Evolutionary conservation across 768 basidiomycete genomes (phyloP).

Genomic region (Mrakia blollopis): DNA sequence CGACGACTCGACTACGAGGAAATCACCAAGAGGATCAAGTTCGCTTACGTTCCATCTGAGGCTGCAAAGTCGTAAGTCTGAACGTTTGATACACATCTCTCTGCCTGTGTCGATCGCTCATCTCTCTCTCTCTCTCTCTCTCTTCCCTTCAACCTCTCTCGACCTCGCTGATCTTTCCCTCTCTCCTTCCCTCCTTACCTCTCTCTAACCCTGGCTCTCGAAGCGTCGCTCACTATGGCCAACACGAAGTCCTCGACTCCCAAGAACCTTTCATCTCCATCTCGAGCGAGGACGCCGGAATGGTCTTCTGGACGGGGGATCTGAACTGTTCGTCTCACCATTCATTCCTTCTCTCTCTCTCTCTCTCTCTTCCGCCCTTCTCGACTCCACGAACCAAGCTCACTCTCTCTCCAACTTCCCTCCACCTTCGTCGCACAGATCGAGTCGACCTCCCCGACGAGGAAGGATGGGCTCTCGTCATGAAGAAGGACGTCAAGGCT

Average conservation of each 20-base stretch:
- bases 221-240: constrained; percentile 10
- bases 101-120: background rate
- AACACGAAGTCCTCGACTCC: background rate
- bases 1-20: constrained; percentile 15
- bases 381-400: background rate
- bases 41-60: constrained; percentile 10
- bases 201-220: too few species aligned
- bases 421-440: background rate
- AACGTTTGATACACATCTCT: too few species aligned
- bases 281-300: background rate
- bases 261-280: constrained; percentile 13
- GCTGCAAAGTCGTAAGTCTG: background rate
- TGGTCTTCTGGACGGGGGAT: constrained; percentile 23
- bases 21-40: constrained; percentile 12
- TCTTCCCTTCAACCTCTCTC: background rate
- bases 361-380: background rate
- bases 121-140: background rate
- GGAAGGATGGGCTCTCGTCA: constrained; percentile 16
- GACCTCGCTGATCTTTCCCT: background rate
- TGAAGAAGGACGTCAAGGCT: background rate
- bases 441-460: constrained; percentile 18
- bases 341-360: background rate
- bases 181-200: background rate
- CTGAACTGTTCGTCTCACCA: constrained; percentile 16
- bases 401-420: background rate